Base-by-base conservation (phyloP, 75 land plant genomes). In the Pinus albicaulis region DNA sequence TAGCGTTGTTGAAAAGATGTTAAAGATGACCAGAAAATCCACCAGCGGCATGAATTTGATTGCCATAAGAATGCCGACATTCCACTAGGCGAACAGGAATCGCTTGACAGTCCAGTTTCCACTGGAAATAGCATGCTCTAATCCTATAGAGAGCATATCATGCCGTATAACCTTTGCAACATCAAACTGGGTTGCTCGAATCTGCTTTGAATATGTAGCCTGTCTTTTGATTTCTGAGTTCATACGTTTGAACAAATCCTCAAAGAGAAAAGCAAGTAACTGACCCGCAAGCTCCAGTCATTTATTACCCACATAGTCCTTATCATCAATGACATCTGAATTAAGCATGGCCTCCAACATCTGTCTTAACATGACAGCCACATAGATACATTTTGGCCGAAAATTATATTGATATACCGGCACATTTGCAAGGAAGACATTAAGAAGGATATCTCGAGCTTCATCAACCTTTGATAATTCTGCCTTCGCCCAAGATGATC, bases 71-170 rank as follows among this genome's bases (percentile, higher is more conserved):
- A n/a, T n/a, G n/a, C n/a, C n/a, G n/a, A n/a, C n/a, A n/a, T n/a
- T n/a, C n/a, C n/a, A n/a, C n/a, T n/a, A n/a, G n/a, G n/a, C n/a
- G n/a, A n/a, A n/a, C n/a, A n/a, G n/a, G 74, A 97, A 94, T 52
- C 98, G 82, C 63, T 94, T 92, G 25, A 97, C 85, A 74, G 90
- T 85, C 84, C 88, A 97, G 71, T 94, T 94, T 14, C 99, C 99
- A 80, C 98, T 94, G 41, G 99, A 97, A 60, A 97, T 90, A 17
- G 98, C 91, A 79, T 86, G 90, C 80, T 97, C 99, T 56, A 97
- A 75, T 23, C 93, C 98, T 61, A 74, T 38, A 25, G 95, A 80
- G 8, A 97, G 88, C n/a, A 57, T 79, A 57, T 85, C 86, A 28
- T 65, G 77, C 58, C 48, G 71, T 64, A 93, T 71, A 72, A 97